Evolutionary conservation across 1,139 yeast species (phyloP).

Genomic region (Ogataea hybrid): DNA sequence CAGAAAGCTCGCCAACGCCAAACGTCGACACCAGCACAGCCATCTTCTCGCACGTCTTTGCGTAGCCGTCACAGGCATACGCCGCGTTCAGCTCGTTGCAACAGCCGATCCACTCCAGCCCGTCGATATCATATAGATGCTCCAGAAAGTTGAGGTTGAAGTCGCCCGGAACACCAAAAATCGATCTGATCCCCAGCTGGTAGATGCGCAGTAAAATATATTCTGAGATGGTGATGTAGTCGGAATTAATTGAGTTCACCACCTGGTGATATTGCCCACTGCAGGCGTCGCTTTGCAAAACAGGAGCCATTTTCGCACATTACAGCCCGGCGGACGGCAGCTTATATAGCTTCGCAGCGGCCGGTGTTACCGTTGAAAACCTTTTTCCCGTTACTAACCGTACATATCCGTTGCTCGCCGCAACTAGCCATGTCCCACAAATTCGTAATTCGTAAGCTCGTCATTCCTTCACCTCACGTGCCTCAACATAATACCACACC

Average conservation of each 20-base stretch:
- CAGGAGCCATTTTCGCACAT: conserved; percentile 22
- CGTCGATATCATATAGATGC: conserved; percentile 45
- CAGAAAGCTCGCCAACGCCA: conserved; percentile 88
- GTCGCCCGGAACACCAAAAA: conserved; percentile 56
- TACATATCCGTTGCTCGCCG: conserved; percentile 1
- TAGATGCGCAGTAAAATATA: conserved; percentile 29
- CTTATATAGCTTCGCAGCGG: neutral
- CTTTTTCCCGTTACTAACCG: conserved; percentile 7
- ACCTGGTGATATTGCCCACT: conserved; percentile 7
- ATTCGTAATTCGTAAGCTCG: neutral
- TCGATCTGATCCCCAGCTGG: conserved; percentile 29
- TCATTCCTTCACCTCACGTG: conserved; percentile 36
- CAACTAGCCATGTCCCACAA: neutral
- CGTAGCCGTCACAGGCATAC: conserved; percentile 79
- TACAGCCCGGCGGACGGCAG: no score
- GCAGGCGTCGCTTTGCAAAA: conserved; percentile 10
- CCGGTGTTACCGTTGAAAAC: conserved; percentile 2
- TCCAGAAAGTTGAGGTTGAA: conserved; percentile 56
- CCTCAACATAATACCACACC: conserved; percentile 50
- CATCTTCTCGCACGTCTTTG: conserved; percentile 48
- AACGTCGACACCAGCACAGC: conserved; percentile 55
- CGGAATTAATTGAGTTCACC: conserved; percentile 7
- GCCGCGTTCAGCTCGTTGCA: conserved; percentile 67
- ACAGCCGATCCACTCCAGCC: conserved; percentile 55
- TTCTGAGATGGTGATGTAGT: conserved; percentile 30